Evolutionary conservation across 768 basidiomycete species (phyloP), one percentile per base, ranked within the genome.

Genomic region (Myochromella boudieri): DNA sequence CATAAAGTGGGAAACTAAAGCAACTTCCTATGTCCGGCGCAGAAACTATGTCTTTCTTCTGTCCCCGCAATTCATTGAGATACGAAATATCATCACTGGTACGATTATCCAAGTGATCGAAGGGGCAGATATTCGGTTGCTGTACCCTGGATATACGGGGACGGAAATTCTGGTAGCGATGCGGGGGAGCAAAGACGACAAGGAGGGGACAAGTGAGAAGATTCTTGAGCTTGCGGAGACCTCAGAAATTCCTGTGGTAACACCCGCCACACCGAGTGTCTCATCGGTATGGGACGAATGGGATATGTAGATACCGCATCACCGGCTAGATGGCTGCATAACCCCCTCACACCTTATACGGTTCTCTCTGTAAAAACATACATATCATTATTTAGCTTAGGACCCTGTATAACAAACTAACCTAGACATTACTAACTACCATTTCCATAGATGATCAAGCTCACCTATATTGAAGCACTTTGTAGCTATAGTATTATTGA

Each of bases 101-200:
- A 65, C 77, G 41, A 79, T 93, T 15, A 79, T 84, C n/a, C 91
- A 93, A 64, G 86, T 91, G n/a, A 81, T 92, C 34, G 85, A 89
- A 57, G 89, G 75, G 0, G 55, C 58, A 9, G 86, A 90, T 55
- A 76, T 92, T 28, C 80, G 87, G 20, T 71, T 89, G 22, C 63
- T 89, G 38, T 74, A 85, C 60, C 62, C 68, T 10, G 74, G 71
- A 0, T 63, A 68, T 22, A 57, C 60, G 15, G 56, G 52, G 21
- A 59, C 56, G 31, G 64, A 70, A 33, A 70, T 87, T 18, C 59
- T 91, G 36, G 68, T 84, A 3, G 85, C 75, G 10, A 84, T 84
- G 83, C 74, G 70, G 31, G 87, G 87, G 8, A 60, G 61, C 42
- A 74, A 73, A 52, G 77, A 83, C 42, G 82, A 85, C 52, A 67